These are phyloP conservation scores for Capsicum rhomboideum DNA, from an alignment of 257 asterid genomes.

Conservation along the genomic window DNA sequence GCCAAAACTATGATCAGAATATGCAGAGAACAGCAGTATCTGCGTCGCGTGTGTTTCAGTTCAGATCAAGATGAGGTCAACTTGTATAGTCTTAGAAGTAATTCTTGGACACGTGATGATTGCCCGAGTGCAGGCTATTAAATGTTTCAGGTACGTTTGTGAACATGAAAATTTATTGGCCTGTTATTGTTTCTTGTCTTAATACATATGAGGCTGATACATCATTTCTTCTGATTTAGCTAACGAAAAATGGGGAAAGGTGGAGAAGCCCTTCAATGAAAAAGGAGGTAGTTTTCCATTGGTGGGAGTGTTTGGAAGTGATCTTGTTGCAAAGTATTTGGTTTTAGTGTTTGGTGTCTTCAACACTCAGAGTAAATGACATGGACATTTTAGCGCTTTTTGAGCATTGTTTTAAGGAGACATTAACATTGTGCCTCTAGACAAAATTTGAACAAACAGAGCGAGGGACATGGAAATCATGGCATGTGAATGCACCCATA, in stretches of 20 bases:
- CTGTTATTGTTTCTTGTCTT: neutral
- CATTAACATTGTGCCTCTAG: neutral
- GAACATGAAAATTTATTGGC: conserved; percentile 23
- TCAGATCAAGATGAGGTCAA: neutral
- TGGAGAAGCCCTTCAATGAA: conserved; percentile 22
- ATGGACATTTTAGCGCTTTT: neutral
- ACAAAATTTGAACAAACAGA: neutral
- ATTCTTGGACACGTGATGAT: conserved; percentile 16
- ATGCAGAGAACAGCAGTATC: too few species aligned
- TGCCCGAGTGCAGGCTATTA: neutral
- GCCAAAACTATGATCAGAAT: too few species aligned
- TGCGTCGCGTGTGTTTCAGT: neutral
- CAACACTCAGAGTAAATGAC: neutral
- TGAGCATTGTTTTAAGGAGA: neutral
- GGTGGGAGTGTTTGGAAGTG: conserved; percentile 27
- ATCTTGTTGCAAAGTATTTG: conserved; percentile 7
- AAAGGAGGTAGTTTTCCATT: conserved; percentile 2
- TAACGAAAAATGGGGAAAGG: neutral
- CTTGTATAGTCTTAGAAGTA: conserved; percentile 8
- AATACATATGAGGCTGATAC: neutral
- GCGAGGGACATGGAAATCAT: neutral
- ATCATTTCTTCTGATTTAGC: conserved; percentile 8
- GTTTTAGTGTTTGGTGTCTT: neutral
- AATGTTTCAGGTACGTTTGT: conserved; percentile 2
- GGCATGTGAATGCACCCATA: too few species aligned